Percentiles rank a stretch among this genome's conserved stretches.
These are phyloP conservation scores for Diplodia corticola DNA, from an alignment of 2,329 filamentous ascomycete species.

Conservation along the genomic window DNA sequence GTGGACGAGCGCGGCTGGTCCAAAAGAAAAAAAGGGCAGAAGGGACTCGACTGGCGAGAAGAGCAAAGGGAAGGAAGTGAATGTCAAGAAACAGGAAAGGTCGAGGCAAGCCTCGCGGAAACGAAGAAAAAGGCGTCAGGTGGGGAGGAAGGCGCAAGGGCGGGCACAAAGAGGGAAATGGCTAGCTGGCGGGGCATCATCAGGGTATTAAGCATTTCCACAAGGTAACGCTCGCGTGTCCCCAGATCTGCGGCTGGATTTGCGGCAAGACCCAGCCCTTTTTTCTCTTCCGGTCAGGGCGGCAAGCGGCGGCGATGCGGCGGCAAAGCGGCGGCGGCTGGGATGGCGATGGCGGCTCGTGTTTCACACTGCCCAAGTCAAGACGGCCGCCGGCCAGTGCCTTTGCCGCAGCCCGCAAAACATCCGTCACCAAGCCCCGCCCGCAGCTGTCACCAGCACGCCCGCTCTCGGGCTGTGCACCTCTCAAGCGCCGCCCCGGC, in stretches of 20 bases:
- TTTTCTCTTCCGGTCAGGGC: neutral
- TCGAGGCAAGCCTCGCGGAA: neutral
- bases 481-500: neutral
- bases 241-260: neutral
- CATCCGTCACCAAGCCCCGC: constrained; percentile 1
- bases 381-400: neutral
- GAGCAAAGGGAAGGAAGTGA: neutral
- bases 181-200: neutral
- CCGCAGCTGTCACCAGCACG: neutral
- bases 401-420: neutral
- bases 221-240: neutral
- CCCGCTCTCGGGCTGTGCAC: too few relatives aligned
- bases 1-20: neutral
- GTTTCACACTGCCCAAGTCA: constrained; percentile 1
- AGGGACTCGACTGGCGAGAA: too few relatives aligned
- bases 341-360: constrained; percentile 10
- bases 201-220: neutral
- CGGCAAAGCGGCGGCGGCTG: neutral
- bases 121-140: neutral
- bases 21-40: too few relatives aligned
- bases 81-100: neutral
- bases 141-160: constrained; percentile 2
- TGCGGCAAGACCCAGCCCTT: neutral
- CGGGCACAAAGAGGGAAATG: constrained; percentile 10
- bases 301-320: neutral